Evolutionary conservation across 768 basidiomycete genomes (phyloP).

Genomic region (Dacryopinax spathularia): DNA sequence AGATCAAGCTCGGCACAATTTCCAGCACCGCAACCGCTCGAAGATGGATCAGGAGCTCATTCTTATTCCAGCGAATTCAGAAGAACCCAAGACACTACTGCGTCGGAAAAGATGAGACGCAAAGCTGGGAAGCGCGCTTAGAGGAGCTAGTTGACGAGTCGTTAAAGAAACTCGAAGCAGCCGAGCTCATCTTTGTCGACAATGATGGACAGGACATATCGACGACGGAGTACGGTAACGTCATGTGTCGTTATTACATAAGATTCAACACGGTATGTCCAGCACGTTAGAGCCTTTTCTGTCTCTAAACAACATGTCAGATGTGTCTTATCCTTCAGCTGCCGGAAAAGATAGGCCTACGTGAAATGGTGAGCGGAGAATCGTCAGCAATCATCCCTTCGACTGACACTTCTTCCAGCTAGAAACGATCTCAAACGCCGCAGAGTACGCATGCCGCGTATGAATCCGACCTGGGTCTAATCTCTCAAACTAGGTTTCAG

Average conservation of each 20-base stretch:
- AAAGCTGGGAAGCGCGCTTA: constrained; percentile 56
- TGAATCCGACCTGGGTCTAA: not conserved
- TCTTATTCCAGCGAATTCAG: constrained; percentile 72
- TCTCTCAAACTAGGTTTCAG: constrained; percentile 35
- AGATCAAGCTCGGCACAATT: constrained; percentile 80
- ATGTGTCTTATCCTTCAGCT: constrained; percentile 55
- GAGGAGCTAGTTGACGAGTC: constrained; percentile 62
- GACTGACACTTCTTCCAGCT: constrained; percentile 26
- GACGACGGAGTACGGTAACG: constrained; percentile 66
- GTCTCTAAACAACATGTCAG: constrained; percentile 27
- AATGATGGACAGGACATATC: constrained; percentile 30
- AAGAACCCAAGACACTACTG: constrained; percentile 72
- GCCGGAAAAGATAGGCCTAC: constrained; percentile 38
- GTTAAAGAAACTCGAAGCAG: constrained; percentile 43
- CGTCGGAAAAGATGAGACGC: constrained; percentile 31
- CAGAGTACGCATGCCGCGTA: constrained; percentile 38
- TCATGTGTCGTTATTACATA: constrained; percentile 42
- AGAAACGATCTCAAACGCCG: constrained; percentile 46
- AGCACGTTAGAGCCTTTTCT: too few relatives aligned
- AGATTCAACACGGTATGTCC: constrained; percentile 38
- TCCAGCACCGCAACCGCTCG: constrained; percentile 52
- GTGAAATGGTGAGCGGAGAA: constrained; percentile 44
- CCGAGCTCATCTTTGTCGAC: constrained; percentile 42
- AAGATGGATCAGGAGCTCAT: constrained; percentile 71
- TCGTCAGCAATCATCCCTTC: too few relatives aligned